Conservation (phyloP, 495 filamentous ascomycete genomes). For the Elasticomyces elasticus region DNA sequence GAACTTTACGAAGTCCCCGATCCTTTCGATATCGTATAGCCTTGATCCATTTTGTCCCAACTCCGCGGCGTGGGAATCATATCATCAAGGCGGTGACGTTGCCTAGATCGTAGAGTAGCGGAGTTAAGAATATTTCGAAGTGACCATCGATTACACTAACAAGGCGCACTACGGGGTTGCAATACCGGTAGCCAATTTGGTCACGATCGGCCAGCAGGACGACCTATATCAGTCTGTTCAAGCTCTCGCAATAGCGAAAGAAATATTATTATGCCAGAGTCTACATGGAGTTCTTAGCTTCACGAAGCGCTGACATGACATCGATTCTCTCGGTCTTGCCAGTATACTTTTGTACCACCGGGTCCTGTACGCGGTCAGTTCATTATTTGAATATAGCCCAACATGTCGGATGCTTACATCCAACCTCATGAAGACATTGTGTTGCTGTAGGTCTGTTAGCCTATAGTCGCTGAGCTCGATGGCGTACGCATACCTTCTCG, state of each 20-base stretch:
- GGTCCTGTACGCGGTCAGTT: constrained; percentile 47
- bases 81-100: too few species aligned
- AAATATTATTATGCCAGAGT: not conserved
- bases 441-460: constrained; percentile 45
- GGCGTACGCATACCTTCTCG: constrained; percentile 62
- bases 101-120: too few species aligned
- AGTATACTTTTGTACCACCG: constrained; percentile 70
- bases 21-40: too few species aligned
- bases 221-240: too few species aligned
- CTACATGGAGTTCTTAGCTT: constrained; percentile 69
- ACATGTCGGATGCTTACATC: constrained; percentile 46
- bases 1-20: not conserved
- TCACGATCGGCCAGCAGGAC: too few species aligned
- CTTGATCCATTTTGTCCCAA: too few species aligned
- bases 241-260: too few species aligned
- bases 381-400: constrained; percentile 1
- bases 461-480: not conserved
- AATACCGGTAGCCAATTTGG: too few species aligned
- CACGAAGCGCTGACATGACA: constrained; percentile 76
- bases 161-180: too few species aligned
- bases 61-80: too few species aligned
- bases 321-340: constrained; percentile 73
- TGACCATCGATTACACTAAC: too few species aligned
- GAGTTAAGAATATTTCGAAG: too few species aligned
- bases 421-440: constrained; percentile 95